Conservation (phyloP, 306 rosid species). For the Quercus engelmannii region DNA sequence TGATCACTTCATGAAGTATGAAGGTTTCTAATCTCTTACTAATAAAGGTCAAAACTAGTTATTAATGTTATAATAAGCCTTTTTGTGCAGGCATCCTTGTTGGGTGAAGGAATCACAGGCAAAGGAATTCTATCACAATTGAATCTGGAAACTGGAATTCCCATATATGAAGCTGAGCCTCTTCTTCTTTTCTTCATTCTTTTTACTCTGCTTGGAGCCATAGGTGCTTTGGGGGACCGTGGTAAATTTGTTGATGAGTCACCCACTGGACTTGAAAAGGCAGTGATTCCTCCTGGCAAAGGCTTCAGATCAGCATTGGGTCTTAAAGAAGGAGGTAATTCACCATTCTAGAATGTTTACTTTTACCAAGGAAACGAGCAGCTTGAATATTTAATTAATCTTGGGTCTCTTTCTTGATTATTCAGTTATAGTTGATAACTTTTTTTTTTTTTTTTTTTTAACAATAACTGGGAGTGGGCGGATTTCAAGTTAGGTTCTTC, state of each 20-base stretch:
- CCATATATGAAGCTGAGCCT: constrained; percentile 94
- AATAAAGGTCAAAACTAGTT: not conserved
- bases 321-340: constrained; percentile 76
- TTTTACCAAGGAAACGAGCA: not conserved
- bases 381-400: not conserved
- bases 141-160: constrained; percentile 91
- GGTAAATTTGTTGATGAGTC: constrained; percentile 82
- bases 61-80: not conserved
- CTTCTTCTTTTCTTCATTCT: constrained; percentile 94
- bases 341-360: not conserved
- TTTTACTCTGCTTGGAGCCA: constrained; percentile 95
- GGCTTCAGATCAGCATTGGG: constrained; percentile 66
- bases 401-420: too few relatives aligned
- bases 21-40: not conserved
- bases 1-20: not conserved
- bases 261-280: constrained; percentile 50
- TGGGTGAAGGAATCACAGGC: constrained; percentile 91
- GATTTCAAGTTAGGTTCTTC: too few relatives aligned
- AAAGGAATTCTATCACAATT: constrained; percentile 88
- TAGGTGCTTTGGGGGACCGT: constrained; percentile 96
- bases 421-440: too few relatives aligned
- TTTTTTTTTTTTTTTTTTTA: too few relatives aligned
- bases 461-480: too few relatives aligned
- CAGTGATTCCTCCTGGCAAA: constrained; percentile 78
- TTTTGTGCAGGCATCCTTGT: constrained; percentile 67